Evolutionary conservation across 257 asterid species (phyloP), one percentile per base, ranked within the genome.

Genomic region (Oldenlandia corymbosa): DNA sequence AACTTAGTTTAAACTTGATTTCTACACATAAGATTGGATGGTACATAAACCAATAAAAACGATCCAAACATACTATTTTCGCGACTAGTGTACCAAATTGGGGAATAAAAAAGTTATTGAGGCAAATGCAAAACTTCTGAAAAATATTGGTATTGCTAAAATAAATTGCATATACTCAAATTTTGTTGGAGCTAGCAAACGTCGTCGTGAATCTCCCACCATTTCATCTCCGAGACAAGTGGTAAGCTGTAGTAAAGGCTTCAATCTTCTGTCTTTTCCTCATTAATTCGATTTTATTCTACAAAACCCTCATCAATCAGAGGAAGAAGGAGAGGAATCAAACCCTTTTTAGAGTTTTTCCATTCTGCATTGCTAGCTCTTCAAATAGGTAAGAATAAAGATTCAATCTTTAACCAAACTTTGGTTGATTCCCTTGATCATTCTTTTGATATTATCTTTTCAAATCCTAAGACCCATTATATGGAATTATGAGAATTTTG

Each of bases 161-260:
- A n/a, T n/a, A n/a, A n/a, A n/a, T n/a, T n/a, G n/a, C n/a, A n/a
- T n/a, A n/a, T n/a, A n/a, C n/a, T n/a, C n/a, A n/a, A n/a, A n/a
- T n/a, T n/a, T n/a, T n/a, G n/a, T n/a, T n/a, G 28, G 52, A 42
- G 13, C 0, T 8, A 7, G 5, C 13, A 17, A 65, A 55, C 71
- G 71, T 5, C 48, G 71, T 55, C 64, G 64, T 58, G 43, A 23
- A 17, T 42, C 34, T 13, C 32, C 36, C 42, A 47, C 37, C 50
- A 26, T 3, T 21, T 2, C 17, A 20, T 66, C 17, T 13, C 64
- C 30, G 56, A 24, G 16, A 30, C 39, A 64, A 21, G 51, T 50
- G 41, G 41, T 36, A n/a, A 37, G 48, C 63, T 10, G 63, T 20
- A 10, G 53, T n/a, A 61, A 43, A 20, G 57, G n/a, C n/a, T n/a